Conservation (phyloP, 1,284 basidiomycete species). For the Pyrrhoderma noxium region DNA sequence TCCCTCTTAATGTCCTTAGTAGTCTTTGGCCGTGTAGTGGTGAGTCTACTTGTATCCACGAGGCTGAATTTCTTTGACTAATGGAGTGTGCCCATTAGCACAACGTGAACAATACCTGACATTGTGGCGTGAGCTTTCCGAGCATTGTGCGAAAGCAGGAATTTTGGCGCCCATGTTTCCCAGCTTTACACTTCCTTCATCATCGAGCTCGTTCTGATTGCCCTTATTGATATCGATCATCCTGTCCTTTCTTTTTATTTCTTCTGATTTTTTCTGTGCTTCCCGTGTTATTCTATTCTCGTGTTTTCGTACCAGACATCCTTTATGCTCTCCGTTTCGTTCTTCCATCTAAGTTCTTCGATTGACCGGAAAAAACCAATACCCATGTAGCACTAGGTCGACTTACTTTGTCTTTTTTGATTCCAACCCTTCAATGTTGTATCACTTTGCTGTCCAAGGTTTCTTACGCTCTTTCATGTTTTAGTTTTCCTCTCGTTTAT, state of each 20-base stretch:
- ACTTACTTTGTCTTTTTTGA: neutral
- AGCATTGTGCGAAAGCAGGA: conserved; percentile 20
- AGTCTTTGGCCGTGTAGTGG: conserved; percentile 64
- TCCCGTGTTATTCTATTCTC: conserved; percentile 2
- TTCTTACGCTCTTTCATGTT: neutral
- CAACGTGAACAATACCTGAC: conserved; percentile 20
- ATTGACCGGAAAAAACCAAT: neutral
- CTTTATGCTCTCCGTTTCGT: neutral
- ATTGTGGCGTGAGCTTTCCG: conserved; percentile 19
- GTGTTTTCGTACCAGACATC: neutral
- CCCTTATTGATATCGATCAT: neutral
- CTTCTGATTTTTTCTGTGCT: neutral
- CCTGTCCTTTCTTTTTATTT: neutral
- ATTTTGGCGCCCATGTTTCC: conserved; percentile 18
- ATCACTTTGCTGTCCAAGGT: neutral
- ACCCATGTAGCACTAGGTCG: conserved; percentile 9
- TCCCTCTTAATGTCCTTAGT: conserved; percentile 58
- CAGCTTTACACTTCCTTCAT: conserved; percentile 7
- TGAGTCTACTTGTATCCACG: conserved; percentile 28
- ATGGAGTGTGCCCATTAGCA: conserved; percentile 8
- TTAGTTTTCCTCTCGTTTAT: neutral
- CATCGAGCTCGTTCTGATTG: conserved; percentile 1
- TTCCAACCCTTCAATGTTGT: neutral
- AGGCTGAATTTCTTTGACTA: neutral
- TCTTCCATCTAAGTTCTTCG: neutral